Conservation (phyloP, 495 filamentous ascomycete species). For the Aspergillus heteromorphus region DNA sequence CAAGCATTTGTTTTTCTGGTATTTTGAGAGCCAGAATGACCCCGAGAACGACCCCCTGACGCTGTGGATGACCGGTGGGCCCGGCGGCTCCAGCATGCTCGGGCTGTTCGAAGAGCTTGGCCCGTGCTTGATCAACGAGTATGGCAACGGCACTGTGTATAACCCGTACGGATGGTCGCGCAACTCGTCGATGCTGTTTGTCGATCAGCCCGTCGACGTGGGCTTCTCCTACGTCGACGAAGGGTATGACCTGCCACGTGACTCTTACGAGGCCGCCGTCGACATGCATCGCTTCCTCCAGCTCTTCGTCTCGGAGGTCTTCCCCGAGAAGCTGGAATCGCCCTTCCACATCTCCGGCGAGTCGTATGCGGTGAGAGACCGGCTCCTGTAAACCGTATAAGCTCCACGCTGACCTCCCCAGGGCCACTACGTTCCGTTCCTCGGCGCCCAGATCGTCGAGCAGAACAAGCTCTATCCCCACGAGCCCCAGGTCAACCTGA, state of each 20-base stretch:
- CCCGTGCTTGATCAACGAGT: slow-evolving; percentile 38
- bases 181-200: slow-evolving; percentile 40
- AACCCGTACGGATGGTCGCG: slow-evolving; percentile 46
- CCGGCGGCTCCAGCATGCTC: slow-evolving; percentile 36
- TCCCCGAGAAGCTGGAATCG: slow-evolving; percentile 23
- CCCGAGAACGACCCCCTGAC: slow-evolving; percentile 47
- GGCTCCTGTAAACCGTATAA: no score
- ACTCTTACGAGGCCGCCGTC: slow-evolving; percentile 24
- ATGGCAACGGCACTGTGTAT: slow-evolving; percentile 33
- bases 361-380: slow-evolving; percentile 27
- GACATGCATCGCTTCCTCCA: slow-evolving; percentile 42
- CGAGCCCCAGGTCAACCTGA: slow-evolving; percentile 24
- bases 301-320: slow-evolving; percentile 34
- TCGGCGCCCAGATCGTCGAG: slow-evolving; percentile 28
- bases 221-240: slow-evolving; percentile 42
- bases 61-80: slow-evolving; percentile 54
- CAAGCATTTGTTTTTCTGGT: slow-evolving; percentile 57
- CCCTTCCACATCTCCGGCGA: slow-evolving; percentile 33
- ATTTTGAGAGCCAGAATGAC: slow-evolving; percentile 53
- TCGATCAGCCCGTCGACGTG: slow-evolving; percentile 41
- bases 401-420: slow-evolving; percentile 11
- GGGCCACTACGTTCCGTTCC: slow-evolving; percentile 35
- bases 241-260: slow-evolving; percentile 19
- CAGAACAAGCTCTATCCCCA: slow-evolving; percentile 30
- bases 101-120: slow-evolving; percentile 34